phyloP scores from a whole-genome alignment of 768 basidiomycete species.

The Tylopilus plumbeoviolaceoides region DNA sequence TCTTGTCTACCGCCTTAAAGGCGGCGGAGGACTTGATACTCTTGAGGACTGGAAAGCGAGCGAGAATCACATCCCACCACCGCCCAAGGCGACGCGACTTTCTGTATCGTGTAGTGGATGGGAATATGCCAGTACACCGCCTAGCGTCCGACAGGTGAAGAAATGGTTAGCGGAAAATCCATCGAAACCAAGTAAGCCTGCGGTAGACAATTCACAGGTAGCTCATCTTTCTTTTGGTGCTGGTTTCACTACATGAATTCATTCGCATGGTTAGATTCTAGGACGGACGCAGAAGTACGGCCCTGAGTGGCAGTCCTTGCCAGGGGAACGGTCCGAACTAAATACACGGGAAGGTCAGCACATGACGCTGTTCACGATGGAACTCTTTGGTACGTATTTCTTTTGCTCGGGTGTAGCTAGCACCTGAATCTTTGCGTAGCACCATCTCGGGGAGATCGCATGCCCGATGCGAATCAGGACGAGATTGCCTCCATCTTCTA shows the following conservation, averaged over 20 bases:
- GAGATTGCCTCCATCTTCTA: conserved; percentile 70
- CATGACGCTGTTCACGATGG: conserved; percentile 80
- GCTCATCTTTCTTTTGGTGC: neutral
- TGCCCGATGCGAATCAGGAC: conserved; percentile 58
- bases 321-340: conserved; percentile 36
- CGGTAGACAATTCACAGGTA: conserved; percentile 51
- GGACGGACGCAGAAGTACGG: conserved; percentile 73
- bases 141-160: conserved; percentile 50
- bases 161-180: conserved; percentile 45
- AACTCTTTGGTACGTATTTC: conserved; percentile 70
- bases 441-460: conserved; percentile 51
- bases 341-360: conserved; percentile 56
- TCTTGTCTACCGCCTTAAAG: conserved; percentile 64
- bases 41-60: conserved; percentile 57
- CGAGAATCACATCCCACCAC: conserved; percentile 2
- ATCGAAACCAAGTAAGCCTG: conserved; percentile 12
- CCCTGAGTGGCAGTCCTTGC: conserved; percentile 63
- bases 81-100: neutral
- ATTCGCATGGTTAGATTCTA: conserved; percentile 44
- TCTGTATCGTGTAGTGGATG: conserved; percentile 52
- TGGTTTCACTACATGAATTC: neutral
- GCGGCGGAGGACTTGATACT: conserved; percentile 50
- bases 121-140: conserved; percentile 77
- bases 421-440: conserved; percentile 36
- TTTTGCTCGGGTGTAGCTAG: neutral